Base-by-base conservation (phyloP, 2,329 filamentous ascomycete species). In the Aspergillus transmontanensis region DNA sequence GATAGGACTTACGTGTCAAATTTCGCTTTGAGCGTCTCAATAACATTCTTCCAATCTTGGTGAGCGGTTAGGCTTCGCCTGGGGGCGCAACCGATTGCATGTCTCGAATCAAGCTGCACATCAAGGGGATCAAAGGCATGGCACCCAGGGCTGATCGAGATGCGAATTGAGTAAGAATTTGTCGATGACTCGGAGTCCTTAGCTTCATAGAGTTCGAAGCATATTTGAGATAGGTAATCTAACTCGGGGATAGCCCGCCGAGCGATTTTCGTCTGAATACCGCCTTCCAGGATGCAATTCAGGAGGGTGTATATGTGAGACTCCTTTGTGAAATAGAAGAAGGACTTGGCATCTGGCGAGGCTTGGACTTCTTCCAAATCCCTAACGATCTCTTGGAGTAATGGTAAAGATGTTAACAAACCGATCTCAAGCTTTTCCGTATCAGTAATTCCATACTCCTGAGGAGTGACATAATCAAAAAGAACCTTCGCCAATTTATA, bases 321-420 rank as follows among this genome's bases (percentile, higher is more conserved):
- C 79, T 99, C 95, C 79, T 99, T 99, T 67, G 95, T 99, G 79
- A 99, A 99, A 81, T 99, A 99, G 80, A 98, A 92, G 83, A 98
- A 98, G 1, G 91, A 94, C 76, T 97, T 97, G 51, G 94, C 93
- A 69, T 96, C 92, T 59, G 94, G 90, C 0, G 92, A 96, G 4
- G 95, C 94, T 79, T 99, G 95, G 78, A 98, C 93, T 79, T 98
- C 94, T 80, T 99, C 96, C 2, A 99, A 85, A 72, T 99, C 94
- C 73, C 94, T 91, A 7, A 99, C 95, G 71, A 99, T 97, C 79
- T 99, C 95, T 77, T 96, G 96, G 53, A 99, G 87, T 19, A 99
- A 84, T 2, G 95, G 96, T 54, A 99, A 83, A 14, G 94, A 97
- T 0, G 95, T 99, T 69, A 99, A 82, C 1, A 99, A 86, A 2